Percentiles rank a stretch among this genome's conserved stretches.
Conservation (phyloP, 75 land plant species). For the Cryptomeria japonica region DNA sequence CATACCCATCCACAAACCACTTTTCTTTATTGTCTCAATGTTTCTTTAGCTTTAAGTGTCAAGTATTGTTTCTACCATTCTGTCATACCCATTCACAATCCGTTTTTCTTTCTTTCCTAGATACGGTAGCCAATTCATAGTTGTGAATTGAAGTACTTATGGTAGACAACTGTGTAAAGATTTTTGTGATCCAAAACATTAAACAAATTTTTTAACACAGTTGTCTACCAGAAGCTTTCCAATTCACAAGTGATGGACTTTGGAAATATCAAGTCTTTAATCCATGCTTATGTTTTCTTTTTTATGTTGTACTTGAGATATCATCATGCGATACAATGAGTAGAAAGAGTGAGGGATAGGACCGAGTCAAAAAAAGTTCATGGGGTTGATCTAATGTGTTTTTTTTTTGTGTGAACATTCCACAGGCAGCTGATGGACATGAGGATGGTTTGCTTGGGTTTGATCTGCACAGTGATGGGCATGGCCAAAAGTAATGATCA, state of each 20-base stretch:
- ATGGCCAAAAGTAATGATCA: conserved; percentile 68
- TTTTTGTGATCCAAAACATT: no score
- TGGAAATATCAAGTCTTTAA: no score
- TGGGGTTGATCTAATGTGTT: background rate
- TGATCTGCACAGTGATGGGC: conserved; percentile 89
- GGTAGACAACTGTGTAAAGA: no score
- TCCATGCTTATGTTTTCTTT: background rate
- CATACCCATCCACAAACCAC: background rate
- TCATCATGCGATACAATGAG: background rate
- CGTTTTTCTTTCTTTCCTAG: background rate
- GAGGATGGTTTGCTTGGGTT: conserved; percentile 89
- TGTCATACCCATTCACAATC: background rate
- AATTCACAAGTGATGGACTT: no score
- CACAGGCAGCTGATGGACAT: conserved; percentile 73
- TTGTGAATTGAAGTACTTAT: background rate
- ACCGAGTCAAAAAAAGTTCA: background rate
- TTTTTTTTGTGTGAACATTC: background rate
- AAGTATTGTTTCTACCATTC: background rate
- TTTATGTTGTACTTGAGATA: conserved; percentile 8
- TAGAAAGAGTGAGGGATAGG: background rate
- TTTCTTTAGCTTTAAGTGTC: background rate
- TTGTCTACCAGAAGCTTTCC: no score
- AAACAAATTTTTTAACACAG: no score
- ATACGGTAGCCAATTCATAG: background rate
- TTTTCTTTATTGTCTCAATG: background rate